These are phyloP conservation scores for Ramaria sp. DNA, from an alignment of 768 basidiomycete species.

Conservation along the genomic window DNA sequence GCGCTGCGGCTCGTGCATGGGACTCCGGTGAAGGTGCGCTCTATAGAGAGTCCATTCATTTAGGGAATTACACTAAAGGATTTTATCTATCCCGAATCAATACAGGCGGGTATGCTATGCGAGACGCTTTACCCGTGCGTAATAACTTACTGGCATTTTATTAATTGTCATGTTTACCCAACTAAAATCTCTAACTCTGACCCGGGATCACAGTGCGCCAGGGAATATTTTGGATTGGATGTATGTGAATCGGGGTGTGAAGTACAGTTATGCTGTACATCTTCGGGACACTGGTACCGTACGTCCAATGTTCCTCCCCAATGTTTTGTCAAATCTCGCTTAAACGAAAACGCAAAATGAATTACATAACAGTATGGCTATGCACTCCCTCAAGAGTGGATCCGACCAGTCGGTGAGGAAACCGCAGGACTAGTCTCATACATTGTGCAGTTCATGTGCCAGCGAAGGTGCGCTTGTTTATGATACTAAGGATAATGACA, in stretches of 20 bases:
- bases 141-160: too few species aligned
- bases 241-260: slow-evolving; percentile 43
- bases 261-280: slow-evolving; percentile 55
- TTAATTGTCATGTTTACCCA: too few species aligned
- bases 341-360: neutral
- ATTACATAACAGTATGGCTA: slow-evolving; percentile 53
- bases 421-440: slow-evolving; percentile 53
- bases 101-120: slow-evolving; percentile 37
- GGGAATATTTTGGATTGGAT: slow-evolving; percentile 62
- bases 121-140: slow-evolving; percentile 31
- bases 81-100: too few species aligned
- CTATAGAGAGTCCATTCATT: too few species aligned
- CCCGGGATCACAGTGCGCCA: slow-evolving; percentile 27
- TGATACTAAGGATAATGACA: neutral
- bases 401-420: slow-evolving; percentile 74
- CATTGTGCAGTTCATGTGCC: slow-evolving; percentile 53
- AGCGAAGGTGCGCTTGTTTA: neutral
- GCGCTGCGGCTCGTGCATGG: slow-evolving; percentile 47
- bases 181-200: too few species aligned
- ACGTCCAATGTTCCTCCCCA: slow-evolving; percentile 18
- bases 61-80: slow-evolving; percentile 16
- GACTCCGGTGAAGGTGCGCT: slow-evolving; percentile 40
- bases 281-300: slow-evolving; percentile 64
- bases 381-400: slow-evolving; percentile 57
- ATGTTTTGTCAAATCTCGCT: too few species aligned